Conservation (phyloP, 306 rosid species). For the Boehmeria nivea region DNA sequence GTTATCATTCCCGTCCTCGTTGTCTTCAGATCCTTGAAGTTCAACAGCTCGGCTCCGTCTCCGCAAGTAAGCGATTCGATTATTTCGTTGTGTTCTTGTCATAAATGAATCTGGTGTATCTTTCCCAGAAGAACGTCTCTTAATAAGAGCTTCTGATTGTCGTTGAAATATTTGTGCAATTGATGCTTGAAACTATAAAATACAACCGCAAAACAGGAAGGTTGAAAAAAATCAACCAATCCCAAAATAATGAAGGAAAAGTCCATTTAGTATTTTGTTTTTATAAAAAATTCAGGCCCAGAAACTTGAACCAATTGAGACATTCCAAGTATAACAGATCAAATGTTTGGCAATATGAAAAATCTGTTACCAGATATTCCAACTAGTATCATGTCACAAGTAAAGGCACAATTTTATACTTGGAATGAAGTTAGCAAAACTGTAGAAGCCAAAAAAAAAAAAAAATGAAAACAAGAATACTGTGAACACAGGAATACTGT, state of each 20-base stretch:
- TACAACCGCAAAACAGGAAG: constrained; percentile 13
- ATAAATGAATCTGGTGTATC: constrained; percentile 44
- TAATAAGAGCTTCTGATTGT: constrained; percentile 83
- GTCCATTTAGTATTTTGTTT: neutral
- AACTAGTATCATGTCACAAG: too few relatives aligned
- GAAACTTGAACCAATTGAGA: too few relatives aligned
- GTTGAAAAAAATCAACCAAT: neutral
- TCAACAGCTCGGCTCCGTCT: constrained; percentile 55
- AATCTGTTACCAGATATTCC: too few relatives aligned
- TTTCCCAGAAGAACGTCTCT: constrained; percentile 55
- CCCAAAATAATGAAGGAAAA: too few relatives aligned
- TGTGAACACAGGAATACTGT: too few relatives aligned
- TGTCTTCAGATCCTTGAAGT: constrained; percentile 68
- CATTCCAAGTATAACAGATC: too few relatives aligned
- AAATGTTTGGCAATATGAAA: too few relatives aligned
- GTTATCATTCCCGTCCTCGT: constrained; percentile 62
- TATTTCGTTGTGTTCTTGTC: constrained; percentile 64
- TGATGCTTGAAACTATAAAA: constrained; percentile 47
- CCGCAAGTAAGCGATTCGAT: constrained; percentile 48
- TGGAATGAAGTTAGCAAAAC: too few relatives aligned
- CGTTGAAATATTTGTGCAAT: constrained; percentile 71
- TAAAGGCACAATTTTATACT: too few relatives aligned
- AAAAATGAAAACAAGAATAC: too few relatives aligned
- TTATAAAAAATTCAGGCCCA: too few relatives aligned
- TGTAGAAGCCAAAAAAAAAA: too few relatives aligned